A percentile compares a stretch with the other conserved stretches of the same genome.
Conservation (phyloP, 2,329 filamentous ascomycete genomes). For the Trichoderma sp. region DNA sequence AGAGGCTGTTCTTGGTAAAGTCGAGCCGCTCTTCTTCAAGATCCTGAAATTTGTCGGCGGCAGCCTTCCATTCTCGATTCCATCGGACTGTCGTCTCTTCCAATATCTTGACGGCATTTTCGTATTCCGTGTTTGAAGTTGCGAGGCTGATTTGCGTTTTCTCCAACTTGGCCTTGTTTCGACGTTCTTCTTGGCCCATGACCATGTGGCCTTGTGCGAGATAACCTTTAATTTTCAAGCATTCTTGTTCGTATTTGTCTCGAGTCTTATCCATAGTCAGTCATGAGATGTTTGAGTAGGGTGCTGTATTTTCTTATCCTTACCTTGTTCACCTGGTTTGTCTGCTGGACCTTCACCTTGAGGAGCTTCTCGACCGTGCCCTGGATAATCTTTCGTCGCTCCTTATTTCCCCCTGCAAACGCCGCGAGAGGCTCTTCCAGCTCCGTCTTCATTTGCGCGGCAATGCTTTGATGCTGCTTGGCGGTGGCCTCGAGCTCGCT, state of each 20-base stretch:
- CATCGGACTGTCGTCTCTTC: slow-evolving; percentile 94
- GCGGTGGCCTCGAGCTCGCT: slow-evolving; percentile 90
- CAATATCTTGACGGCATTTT: slow-evolving; percentile 84
- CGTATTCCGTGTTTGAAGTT: slow-evolving; percentile 87
- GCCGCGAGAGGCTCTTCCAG: slow-evolving; percentile 89
- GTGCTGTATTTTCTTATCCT: slow-evolving; percentile 22
- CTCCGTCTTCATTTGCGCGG: slow-evolving; percentile 92
- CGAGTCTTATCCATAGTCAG: slow-evolving; percentile 56
- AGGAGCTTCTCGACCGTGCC: slow-evolving; percentile 89
- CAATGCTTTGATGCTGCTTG: slow-evolving; percentile 88
- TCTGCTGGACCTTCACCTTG: slow-evolving; percentile 91
- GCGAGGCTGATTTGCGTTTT: slow-evolving; percentile 97
- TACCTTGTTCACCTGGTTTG: slow-evolving; percentile 86
- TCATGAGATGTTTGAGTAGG: background rate
- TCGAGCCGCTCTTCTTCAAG: slow-evolving; percentile 95
- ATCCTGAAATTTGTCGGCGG: slow-evolving; percentile 98
- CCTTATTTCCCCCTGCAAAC: slow-evolving; percentile 93
- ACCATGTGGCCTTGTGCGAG: slow-evolving; percentile 99
- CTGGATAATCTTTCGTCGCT: slow-evolving; percentile 94
- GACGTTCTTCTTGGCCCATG: slow-evolving; percentile 98
- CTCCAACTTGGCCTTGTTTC: slow-evolving; percentile 97
- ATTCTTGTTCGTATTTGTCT: slow-evolving; percentile 96
- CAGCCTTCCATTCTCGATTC: slow-evolving; percentile 98
- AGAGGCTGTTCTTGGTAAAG: slow-evolving; percentile 95
- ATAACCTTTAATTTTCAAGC: slow-evolving; percentile 96